Evolutionary conservation across 2,329 filamentous ascomycete genomes (phyloP).

Genomic region (Fonsecaea monophora): DNA sequence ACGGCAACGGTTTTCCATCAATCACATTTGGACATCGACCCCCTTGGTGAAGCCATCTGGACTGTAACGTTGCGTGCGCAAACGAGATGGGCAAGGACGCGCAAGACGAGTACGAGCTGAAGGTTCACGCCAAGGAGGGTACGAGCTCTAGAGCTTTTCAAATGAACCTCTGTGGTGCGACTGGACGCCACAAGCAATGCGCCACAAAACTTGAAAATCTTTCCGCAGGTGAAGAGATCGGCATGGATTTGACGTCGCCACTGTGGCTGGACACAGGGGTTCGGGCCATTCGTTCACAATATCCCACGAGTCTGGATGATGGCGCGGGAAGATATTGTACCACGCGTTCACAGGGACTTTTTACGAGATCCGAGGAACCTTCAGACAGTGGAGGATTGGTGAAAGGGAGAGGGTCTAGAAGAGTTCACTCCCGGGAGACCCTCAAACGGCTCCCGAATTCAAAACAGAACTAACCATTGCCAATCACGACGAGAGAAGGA

Average conservation of each 20-base stretch:
- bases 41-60: neutral
- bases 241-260: neutral
- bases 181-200: conserved; percentile 3
- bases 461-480: neutral
- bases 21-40: neutral
- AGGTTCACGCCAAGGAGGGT: neutral
- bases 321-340: neutral
- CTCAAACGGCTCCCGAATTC: neutral
- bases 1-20: neutral
- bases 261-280: conserved; percentile 4
- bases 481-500: neutral
- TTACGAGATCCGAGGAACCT: neutral
- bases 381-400: neutral
- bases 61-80: neutral
- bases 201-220: conserved; percentile 7
- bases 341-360: neutral
- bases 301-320: neutral
- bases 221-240: conserved; percentile 1
- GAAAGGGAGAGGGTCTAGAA: neutral
- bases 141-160: conserved; percentile 1
- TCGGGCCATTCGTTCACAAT: neutral
- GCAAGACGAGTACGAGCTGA: neutral
- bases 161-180: neutral
- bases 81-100: neutral
- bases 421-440: neutral